Base-by-base conservation (phyloP, 1,139 yeast genomes). In the Diutina sp. region DNA sequence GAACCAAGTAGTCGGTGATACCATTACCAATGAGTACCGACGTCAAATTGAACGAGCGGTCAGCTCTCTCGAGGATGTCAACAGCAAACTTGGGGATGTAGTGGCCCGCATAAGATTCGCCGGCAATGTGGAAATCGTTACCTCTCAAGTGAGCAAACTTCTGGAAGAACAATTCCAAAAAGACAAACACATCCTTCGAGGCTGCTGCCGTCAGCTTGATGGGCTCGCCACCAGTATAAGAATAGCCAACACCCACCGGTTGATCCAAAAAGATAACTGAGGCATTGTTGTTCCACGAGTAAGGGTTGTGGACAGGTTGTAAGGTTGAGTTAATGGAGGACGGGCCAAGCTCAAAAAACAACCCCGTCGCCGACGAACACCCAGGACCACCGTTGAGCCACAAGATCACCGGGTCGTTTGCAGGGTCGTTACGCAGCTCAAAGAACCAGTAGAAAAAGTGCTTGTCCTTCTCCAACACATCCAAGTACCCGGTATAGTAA, bases 371-470 rank as follows among this genome's bases (percentile, higher is more conserved):
- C 9, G 87, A 82, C 3, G 88, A 83, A 66, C 90, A 84, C 5
- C 90, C 90, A 16, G 90, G 90, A 4, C 90, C 90, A 57, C 90
- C 90, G 62, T 85, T 85, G 64, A 85, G 72, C 90, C 90, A 84
- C 58, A 85, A 71, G 57, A 85, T 74, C 28, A 84, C 78, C 89
- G 89, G 87, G 67, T 84, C 86, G 55, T 68, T 73, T 59, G 67
- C 65, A 12, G 79, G 78, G 66, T 74, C 77, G 64, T 83, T 83
- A 70, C 90, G 76, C 56, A 85, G 80, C 67, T 84, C 89, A 61
- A 84, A 85, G 64, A 83, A 82, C 86, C 88, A 88, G 69, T 84
- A 88, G 70, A 88, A 88, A 66, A 86, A 84, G 70, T 88, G 96
- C 71, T 88, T 84, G 60, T 80, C 85, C 55, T 74, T 72, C 35